Evolutionary conservation across 106 monocot genomes (phyloP).

Genomic region (Iris macrosiphon): DNA sequence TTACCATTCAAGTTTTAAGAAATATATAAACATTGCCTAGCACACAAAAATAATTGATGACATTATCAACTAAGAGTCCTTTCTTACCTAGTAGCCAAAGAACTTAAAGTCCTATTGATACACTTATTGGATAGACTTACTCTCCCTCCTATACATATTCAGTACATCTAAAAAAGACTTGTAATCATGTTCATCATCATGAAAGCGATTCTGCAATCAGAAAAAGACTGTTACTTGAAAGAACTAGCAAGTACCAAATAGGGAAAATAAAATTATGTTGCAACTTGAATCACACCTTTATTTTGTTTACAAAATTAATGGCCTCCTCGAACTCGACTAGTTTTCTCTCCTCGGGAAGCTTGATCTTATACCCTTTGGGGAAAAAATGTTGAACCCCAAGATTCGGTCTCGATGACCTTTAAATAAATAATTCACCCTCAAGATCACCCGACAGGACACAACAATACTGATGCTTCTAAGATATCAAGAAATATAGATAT

Average conservation of each 20-base stretch:
- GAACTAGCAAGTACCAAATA: not conserved
- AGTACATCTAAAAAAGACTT: conserved; percentile 95
- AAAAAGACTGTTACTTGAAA: not conserved
- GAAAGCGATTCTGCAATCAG: conserved; percentile 79
- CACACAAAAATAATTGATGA: too few species aligned
- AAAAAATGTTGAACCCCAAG: conserved; percentile 71
- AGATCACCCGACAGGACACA: conserved; percentile 67
- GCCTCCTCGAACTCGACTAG: conserved; percentile 81
- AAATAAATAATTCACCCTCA: conserved; percentile 60
- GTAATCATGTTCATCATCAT: conserved; percentile 79
- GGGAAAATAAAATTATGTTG: not conserved
- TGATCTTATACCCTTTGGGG: conserved; percentile 75
- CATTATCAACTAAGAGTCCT: too few species aligned
- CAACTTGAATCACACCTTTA: conserved; percentile 37
- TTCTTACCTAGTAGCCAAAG: too few species aligned
- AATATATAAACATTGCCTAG: too few species aligned
- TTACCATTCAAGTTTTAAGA: too few species aligned
- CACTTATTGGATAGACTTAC: conserved; percentile 85
- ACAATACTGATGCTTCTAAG: too few species aligned
- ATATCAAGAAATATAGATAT: too few species aligned
- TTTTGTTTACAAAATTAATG: conserved; percentile 80
- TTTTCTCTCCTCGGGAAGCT: conserved; percentile 62
- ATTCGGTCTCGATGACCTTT: conserved; percentile 63
- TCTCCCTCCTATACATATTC: conserved; percentile 92
- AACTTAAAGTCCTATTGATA: conserved; percentile 94